Evolutionary conservation across 176 grass and related monocot species (phyloP).

Genomic region (Cenchrus purpureus): DNA sequence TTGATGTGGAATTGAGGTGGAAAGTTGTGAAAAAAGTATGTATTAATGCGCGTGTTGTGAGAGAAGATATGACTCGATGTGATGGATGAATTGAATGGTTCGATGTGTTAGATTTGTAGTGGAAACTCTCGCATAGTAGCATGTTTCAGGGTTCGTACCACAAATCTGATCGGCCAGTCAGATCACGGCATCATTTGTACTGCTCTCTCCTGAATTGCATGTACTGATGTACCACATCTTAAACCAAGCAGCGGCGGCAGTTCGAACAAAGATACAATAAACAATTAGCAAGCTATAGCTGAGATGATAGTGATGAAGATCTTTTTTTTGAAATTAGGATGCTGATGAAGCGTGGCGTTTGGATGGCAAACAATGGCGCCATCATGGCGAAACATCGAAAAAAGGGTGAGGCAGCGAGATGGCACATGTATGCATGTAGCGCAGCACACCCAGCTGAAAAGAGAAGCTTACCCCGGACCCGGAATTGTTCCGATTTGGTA

Average conservation of each 20-base stretch:
- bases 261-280: too few species aligned
- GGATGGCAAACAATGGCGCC: neutral
- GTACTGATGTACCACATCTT: neutral
- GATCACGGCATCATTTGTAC: neutral
- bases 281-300: too few species aligned
- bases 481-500: conserved; percentile 30
- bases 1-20: too few species aligned
- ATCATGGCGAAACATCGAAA: neutral
- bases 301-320: neutral
- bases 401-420: neutral
- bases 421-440: neutral
- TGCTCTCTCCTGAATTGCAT: neutral
- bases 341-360: neutral
- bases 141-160: neutral
- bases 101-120: too few species aligned
- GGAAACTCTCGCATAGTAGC: too few species aligned
- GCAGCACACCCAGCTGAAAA: neutral
- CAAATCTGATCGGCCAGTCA: neutral
- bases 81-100: too few species aligned
- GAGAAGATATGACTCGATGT: too few species aligned
- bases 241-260: neutral
- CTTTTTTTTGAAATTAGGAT: too few species aligned
- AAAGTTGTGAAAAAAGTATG: too few species aligned
- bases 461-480: conserved; percentile 6
- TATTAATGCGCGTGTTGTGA: too few species aligned